Evolutionary conservation across 73 alveolate genomes (phyloP), one percentile per base, ranked within the genome.

Genomic region (Paramecium tetraurelia): DNA sequence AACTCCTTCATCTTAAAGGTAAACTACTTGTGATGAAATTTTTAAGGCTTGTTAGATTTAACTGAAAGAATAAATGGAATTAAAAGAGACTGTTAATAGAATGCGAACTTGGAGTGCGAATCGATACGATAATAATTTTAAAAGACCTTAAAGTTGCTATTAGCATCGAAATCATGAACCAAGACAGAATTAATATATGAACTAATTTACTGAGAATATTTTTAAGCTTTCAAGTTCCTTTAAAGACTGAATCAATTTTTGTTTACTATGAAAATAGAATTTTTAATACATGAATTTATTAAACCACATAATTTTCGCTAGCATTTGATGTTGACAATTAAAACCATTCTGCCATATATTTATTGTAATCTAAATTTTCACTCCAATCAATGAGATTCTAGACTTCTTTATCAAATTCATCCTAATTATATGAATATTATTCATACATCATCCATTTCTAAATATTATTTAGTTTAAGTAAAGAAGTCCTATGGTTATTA

Each of bases 321-420:
- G 95, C 93, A 71, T 93, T 95, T 7, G 96, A 77, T 18, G 99
- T 97, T 7, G 99, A 98, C 14, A 97, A 89, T 86, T 97, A 89
- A 77, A 89, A 92, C 99, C 99, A 97, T 44, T 96, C 95, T 33
- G 93, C 94, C 31, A 94, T 92, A 72, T 97, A 97, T 86, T 96
- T 95, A 85, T 97, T 98, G 93, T 93, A 97, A 85, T 97, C 99
- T 12, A 97, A 94, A 70, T 97, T 96, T 76, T 97, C 97, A 40
- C 98, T 95, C 99, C 99, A 97, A 59, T 97, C 98, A 38, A 96
- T 95, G 21, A 96, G 84, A 31, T 92, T 71, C 33, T 84, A 77
- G 6, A 71, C 93, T 86, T 92, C 93, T 24, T 63, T 57, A 22
- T 92, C 93, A 46, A 84, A 85, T 92, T 92, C 24, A 71, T 44